phyloP scores from a whole-genome alignment of 345 rosid genomes.

The Linum tenue region DNA sequence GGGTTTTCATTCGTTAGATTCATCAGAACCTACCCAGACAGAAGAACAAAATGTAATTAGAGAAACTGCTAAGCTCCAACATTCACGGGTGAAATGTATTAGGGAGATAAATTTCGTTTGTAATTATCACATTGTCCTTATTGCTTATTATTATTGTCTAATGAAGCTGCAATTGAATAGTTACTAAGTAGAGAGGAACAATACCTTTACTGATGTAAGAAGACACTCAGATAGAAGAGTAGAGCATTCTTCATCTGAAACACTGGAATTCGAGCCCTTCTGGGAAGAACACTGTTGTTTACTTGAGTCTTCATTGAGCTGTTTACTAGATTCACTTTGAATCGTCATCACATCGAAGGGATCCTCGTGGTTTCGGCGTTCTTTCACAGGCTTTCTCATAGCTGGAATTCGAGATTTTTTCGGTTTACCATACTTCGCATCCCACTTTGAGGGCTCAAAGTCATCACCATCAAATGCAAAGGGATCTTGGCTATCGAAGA shows the following conservation, averaged over 20 bases:
- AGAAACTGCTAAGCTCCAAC: background rate
- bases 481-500: constrained; percentile 58
- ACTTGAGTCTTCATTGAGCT: constrained; percentile 13
- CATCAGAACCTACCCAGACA: constrained; percentile 67
- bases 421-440: constrained; percentile 44
- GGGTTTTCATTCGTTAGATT: constrained; percentile 89
- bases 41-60: too few species aligned
- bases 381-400: constrained; percentile 23
- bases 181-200: background rate
- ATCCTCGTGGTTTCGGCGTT: constrained; percentile 23
- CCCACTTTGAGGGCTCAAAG: constrained; percentile 70
- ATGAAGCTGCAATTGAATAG: background rate
- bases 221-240: constrained; percentile 75
- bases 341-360: constrained; percentile 26
- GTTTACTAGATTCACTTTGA: constrained; percentile 36
- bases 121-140: too few species aligned
- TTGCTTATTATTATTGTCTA: too few species aligned
- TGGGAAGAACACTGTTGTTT: constrained; percentile 18
- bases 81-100: background rate
- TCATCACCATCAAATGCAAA: constrained; percentile 76
- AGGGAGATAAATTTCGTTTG: too few species aligned
- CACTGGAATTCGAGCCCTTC: constrained; percentile 29
- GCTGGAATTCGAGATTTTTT: constrained; percentile 29
- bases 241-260: constrained; percentile 40
- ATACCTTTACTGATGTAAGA: constrained; percentile 81